Conservation (phyloP, 2,329 filamentous ascomycete species). For the Periconia sp. region DNA sequence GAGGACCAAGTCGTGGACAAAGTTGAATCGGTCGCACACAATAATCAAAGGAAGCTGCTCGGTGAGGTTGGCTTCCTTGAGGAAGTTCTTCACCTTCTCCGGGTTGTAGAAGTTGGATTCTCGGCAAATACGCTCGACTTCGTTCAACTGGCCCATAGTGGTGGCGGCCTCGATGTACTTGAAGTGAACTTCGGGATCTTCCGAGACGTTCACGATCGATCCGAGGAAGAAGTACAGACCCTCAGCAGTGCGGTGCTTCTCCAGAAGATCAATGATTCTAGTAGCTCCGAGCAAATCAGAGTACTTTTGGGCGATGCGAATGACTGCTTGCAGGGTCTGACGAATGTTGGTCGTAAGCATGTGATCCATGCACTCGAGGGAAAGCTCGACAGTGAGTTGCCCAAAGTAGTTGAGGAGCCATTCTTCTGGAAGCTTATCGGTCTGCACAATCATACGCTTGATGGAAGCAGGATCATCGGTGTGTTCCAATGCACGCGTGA, state of each 20-base stretch:
- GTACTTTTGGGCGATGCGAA: constrained; percentile 96
- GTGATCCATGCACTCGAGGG: constrained; percentile 87
- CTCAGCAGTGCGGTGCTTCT: constrained; percentile 96
- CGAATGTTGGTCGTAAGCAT: constrained; percentile 98
- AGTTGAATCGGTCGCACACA: constrained; percentile 98
- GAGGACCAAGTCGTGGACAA: constrained; percentile 93
- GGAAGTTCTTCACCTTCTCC: constrained; percentile 98
- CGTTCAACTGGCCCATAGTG: constrained; percentile 87
- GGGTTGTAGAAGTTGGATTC: constrained; percentile 68
- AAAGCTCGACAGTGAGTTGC: constrained; percentile 91
- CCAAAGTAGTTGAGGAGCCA: constrained; percentile 94
- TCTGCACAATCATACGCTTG: constrained; percentile 86
- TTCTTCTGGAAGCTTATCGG: constrained; percentile 84
- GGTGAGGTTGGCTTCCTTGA: constrained; percentile 90
- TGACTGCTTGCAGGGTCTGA: constrained; percentile 91
- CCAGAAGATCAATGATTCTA: constrained; percentile 86
- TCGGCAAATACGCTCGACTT: constrained; percentile 95
- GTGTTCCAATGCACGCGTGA: constrained; percentile 75
- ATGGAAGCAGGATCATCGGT: constrained; percentile 88
- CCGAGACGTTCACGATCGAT: constrained; percentile 94
- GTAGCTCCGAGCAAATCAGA: constrained; percentile 90
- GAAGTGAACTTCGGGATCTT: constrained; percentile 95
- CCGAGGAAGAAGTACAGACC: constrained; percentile 98
- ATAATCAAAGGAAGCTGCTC: constrained; percentile 97
- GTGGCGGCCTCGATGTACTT: constrained; percentile 99